Evolutionary conservation across 2,329 filamentous ascomycete species (phyloP).

Genomic region (Fusarium haematococcum): DNA sequence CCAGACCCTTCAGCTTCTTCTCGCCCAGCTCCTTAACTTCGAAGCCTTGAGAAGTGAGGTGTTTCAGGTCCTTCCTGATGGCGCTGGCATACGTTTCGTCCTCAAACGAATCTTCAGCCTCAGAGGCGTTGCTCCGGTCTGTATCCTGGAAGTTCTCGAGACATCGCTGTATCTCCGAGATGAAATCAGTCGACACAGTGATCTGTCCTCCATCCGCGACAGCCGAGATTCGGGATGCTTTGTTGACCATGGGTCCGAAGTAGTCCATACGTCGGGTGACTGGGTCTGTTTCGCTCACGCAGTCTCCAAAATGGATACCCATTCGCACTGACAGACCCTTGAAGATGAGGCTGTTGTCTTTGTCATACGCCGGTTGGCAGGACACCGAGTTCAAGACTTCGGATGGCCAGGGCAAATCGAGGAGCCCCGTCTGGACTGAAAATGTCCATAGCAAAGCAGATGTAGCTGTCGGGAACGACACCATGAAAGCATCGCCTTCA

Average conservation of each 20-base stretch:
- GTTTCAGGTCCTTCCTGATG: conserved; percentile 88
- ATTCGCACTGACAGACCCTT: conserved; percentile 94
- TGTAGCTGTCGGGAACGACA: conserved; percentile 96
- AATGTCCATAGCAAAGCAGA: conserved; percentile 97
- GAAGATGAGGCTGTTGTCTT: conserved; percentile 91
- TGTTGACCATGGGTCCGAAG: conserved; percentile 99
- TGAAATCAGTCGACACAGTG: conserved; percentile 96
- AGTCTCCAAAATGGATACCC: conserved; percentile 96
- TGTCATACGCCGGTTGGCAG: conserved; percentile 84
- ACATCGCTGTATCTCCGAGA: conserved; percentile 92
- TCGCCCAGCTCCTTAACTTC: conserved; percentile 97
- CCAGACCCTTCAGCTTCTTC: conserved; percentile 93
- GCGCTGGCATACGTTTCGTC: conserved; percentile 80
- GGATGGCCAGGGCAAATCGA: conserved; percentile 92
- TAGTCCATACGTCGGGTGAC: conserved; percentile 99
- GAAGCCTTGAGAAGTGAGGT: conserved; percentile 90
- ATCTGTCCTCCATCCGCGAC: conserved; percentile 98
- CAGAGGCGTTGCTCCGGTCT: conserved; percentile 76
- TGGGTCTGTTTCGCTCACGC: conserved; percentile 94
- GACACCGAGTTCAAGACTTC: conserved; percentile 90
- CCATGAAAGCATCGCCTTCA: conserved; percentile 99
- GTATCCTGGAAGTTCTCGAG: conserved; percentile 89
- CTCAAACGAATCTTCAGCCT: conserved; percentile 75
- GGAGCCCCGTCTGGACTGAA: conserved; percentile 86
- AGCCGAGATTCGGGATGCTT: conserved; percentile 91